A percentile compares a stretch with the other conserved stretches of the same genome.
These are phyloP conservation scores for Urtica urens DNA, from an alignment of 306 rosid genomes.

Conservation along the genomic window DNA sequence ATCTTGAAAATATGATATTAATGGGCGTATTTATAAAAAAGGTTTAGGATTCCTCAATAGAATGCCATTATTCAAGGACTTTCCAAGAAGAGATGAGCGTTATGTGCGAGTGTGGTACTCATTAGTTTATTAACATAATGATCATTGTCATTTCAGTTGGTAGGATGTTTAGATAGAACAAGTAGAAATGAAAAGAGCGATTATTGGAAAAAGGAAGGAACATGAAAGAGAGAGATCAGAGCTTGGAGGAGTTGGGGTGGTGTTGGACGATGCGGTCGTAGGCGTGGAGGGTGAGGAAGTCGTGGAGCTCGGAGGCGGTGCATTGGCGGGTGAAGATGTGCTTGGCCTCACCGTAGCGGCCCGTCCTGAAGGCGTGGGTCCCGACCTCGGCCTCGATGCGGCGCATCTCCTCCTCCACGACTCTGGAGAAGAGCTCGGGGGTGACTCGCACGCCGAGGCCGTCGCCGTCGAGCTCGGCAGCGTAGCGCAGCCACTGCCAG, in stretches of 20 bases:
- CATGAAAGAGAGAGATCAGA: constrained; percentile 24
- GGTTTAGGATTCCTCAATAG: no score
- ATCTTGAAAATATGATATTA: no score
- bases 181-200: no score
- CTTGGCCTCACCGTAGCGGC: constrained; percentile 64
- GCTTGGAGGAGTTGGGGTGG: constrained; percentile 39
- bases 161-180: no score
- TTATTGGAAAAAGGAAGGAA: not conserved
- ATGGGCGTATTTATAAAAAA: no score
- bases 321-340: constrained; percentile 65
- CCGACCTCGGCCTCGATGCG: constrained; percentile 75
- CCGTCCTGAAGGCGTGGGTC: constrained; percentile 51
- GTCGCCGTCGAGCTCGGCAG: constrained; percentile 65
- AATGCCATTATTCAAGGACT: no score
- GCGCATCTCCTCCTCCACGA: constrained; percentile 80
- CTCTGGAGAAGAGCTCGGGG: constrained; percentile 57
- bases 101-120: no score
- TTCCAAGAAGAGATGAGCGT: no score
- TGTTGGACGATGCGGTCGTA: constrained; percentile 47
- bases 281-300: constrained; percentile 74
- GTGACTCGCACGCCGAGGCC: constrained; percentile 56
- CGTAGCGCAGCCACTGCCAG: constrained; percentile 94
- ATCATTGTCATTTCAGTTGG: no score
- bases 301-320: constrained; percentile 56
- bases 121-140: no score